phyloP scores from a whole-genome alignment of 805 yeast species.

The Candida odintsovae region DNA sequence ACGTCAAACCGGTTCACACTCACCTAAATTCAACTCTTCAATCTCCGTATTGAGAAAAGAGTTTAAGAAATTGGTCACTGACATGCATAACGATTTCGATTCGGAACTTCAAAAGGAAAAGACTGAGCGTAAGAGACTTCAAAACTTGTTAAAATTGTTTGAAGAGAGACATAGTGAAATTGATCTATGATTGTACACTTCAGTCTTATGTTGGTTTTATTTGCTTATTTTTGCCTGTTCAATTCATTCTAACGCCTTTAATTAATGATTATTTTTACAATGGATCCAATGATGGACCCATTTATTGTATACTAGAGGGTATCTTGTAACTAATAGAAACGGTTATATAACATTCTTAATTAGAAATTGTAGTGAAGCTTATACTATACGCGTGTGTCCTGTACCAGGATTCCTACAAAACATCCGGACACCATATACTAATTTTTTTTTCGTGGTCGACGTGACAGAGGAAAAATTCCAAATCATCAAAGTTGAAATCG shows the following conservation, averaged over 20 bases:
- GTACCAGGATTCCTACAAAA: neutral
- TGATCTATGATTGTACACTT: conserved; percentile 2
- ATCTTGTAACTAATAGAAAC: no score
- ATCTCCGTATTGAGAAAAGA: conserved; percentile 60
- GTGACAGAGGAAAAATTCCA: neutral
- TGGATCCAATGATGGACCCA: no score
- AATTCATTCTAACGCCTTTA: neutral
- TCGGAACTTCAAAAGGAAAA: conserved; percentile 52
- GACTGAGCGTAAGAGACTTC: conserved; percentile 41
- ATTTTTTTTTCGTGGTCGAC: no score
- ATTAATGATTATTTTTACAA: neutral
- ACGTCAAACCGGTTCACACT: conserved; percentile 11
- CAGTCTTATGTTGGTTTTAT: neutral
- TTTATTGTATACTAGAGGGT: no score
- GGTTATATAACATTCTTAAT: no score
- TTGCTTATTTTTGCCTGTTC: neutral
- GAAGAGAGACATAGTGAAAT: conserved; percentile 15
- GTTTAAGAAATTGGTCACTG: conserved; percentile 58
- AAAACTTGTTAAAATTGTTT: conserved; percentile 32
- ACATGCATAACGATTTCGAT: conserved; percentile 58
- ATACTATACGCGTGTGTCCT: neutral
- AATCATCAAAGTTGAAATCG: neutral
- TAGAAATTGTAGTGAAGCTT: neutral
- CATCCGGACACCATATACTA: neutral
- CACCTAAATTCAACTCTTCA: conserved; percentile 28